These are phyloP conservation scores for Colletotrichum chlorophyti DNA, from an alignment of 2,329 filamentous ascomycete genomes.

Conservation along the genomic window DNA sequence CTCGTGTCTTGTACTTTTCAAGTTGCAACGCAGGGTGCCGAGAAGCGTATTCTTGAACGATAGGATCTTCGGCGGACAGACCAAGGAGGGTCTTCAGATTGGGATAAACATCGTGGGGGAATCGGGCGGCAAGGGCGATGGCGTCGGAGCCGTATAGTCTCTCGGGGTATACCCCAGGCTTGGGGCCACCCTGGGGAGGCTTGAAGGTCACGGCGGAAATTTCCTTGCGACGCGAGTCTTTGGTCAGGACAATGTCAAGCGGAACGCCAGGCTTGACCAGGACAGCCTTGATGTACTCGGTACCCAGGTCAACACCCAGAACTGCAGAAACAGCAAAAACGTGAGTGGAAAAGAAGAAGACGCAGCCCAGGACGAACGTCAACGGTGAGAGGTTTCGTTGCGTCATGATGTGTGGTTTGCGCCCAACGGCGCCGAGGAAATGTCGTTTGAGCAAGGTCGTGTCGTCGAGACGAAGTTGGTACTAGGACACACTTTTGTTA, in stretches of 20 bases:
- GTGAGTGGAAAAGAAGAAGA: constrained; percentile 53
- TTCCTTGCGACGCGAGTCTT: constrained; percentile 97
- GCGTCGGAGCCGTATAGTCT: constrained; percentile 92
- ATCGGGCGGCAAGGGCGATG: constrained; percentile 83
- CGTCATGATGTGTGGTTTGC: constrained; percentile 38
- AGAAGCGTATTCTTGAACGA: constrained; percentile 73
- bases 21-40: constrained; percentile 82
- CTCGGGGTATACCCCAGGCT: constrained; percentile 78
- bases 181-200: constrained; percentile 71
- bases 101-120: constrained; percentile 91
- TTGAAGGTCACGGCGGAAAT: constrained; percentile 92
- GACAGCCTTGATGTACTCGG: constrained; percentile 95
- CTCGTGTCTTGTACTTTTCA: constrained; percentile 63
- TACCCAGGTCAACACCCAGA: constrained; percentile 91
- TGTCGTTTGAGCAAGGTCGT: background rate
- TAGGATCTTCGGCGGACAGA: constrained; percentile 64
- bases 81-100: constrained; percentile 94
- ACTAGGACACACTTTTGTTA: constrained; percentile 11
- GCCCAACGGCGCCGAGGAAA: constrained; percentile 27
- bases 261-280: constrained; percentile 97
- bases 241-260: constrained; percentile 96
- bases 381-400: constrained; percentile 42
- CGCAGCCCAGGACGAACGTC: constrained; percentile 45
- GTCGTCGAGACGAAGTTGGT: constrained; percentile 1
- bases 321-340: constrained; percentile 72